Conservation (phyloP, 2,329 filamentous ascomycete species). For the Exophiala oligosperma region DNA sequence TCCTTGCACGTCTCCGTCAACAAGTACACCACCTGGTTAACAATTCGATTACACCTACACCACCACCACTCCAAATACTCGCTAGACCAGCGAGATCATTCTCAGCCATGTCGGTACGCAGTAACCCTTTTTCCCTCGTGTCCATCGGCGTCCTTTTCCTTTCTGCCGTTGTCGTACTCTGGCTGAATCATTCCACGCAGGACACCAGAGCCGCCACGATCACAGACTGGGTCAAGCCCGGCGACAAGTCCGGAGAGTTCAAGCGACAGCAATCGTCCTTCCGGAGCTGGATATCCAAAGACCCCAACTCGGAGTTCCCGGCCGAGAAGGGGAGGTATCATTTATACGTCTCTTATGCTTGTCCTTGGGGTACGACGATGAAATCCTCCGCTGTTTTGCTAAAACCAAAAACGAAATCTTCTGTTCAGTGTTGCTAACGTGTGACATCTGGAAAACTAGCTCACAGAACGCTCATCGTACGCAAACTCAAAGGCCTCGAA, state of each 20-base stretch:
- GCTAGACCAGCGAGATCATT: constrained; percentile 23
- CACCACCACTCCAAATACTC: not conserved
- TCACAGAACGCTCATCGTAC: constrained; percentile 80
- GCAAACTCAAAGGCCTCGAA: constrained; percentile 88
- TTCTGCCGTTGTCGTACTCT: constrained; percentile 9
- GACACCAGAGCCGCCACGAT: constrained; percentile 53
- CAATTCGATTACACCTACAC: constrained; percentile 4
- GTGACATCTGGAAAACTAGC: constrained; percentile 48
- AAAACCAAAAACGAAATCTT: constrained; percentile 6
- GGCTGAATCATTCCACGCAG: constrained; percentile 14
- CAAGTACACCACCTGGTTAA: constrained; percentile 11
- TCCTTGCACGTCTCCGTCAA: constrained; percentile 9
- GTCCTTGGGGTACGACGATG: constrained; percentile 69
- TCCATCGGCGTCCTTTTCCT: constrained; percentile 16
- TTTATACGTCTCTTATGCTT: constrained; percentile 91
- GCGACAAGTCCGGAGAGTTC: constrained; percentile 76
- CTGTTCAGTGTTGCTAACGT: constrained; percentile 10
- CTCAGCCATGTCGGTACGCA: constrained; percentile 23
- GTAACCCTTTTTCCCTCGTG: constrained; percentile 12
- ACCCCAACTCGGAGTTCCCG: constrained; percentile 72
- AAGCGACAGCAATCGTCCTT: constrained; percentile 85
- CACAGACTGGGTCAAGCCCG: constrained; percentile 79
- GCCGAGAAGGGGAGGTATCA: constrained; percentile 90
- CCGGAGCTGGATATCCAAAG: constrained; percentile 73
- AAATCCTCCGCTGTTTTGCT: too few relatives aligned